phyloP scores from a whole-genome alignment of 192 early-diverging fungal species.

The Rhizoclosmatium globosum region DNA sequence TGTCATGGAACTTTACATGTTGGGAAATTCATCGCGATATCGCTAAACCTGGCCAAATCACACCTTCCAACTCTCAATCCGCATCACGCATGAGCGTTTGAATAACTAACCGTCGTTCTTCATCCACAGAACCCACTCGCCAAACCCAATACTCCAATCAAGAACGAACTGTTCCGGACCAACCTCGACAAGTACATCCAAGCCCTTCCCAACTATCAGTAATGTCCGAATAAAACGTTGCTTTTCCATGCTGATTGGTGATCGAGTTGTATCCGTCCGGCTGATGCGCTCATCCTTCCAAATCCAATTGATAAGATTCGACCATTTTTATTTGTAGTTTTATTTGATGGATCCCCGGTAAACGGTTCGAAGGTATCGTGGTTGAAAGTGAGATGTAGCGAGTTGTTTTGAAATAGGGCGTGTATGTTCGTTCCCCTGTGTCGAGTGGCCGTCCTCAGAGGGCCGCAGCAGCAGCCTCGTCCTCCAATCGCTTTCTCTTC shows the following conservation, averaged over 20 bases:
- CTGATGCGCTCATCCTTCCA: not conserved
- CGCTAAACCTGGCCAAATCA: too few species aligned
- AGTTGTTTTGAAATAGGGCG: too few species aligned
- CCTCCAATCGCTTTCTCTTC: slow-evolving; percentile 44
- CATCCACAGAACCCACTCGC: slow-evolving; percentile 77
- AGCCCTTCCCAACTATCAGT: slow-evolving; percentile 46
- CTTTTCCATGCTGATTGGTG: too few species aligned
- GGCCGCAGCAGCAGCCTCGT: slow-evolving; percentile 14
- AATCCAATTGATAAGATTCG: not conserved
- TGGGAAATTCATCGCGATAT: too few species aligned
- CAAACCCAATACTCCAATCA: slow-evolving; percentile 55
- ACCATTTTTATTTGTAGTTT: not conserved
- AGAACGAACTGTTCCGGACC: slow-evolving; percentile 51
- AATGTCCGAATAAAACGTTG: not conserved
- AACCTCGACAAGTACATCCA: slow-evolving; percentile 47
- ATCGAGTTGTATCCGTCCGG: too few species aligned
- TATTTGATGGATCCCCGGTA: not conserved
- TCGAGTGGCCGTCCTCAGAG: not conserved
- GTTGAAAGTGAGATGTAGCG: not conserved
- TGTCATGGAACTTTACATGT: too few species aligned
- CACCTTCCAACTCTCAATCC: too few species aligned
- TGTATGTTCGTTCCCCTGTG: too few species aligned
- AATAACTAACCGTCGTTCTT: not conserved
- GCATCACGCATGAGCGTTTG: too few species aligned
- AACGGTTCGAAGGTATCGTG: not conserved